phyloP scores from a whole-genome alignment of 2,329 filamentous ascomycete genomes.

The Microsporum ferrugineum region DNA sequence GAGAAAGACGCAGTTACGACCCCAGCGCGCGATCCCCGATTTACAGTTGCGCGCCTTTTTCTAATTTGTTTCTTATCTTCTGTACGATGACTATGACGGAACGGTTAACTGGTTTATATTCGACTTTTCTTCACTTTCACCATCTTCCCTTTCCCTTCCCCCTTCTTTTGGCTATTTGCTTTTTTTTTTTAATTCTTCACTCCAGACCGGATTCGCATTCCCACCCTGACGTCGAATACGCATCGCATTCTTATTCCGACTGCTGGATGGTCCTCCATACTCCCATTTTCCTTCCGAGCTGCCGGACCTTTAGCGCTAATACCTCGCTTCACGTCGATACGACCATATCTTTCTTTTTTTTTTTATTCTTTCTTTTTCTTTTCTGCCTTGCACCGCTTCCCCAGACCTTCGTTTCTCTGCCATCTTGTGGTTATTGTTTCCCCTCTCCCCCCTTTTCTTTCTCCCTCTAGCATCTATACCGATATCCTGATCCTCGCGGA shows the following conservation, averaged over 20 bases:
- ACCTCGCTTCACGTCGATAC: background rate
- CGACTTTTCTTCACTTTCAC: background rate
- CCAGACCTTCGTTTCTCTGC: background rate
- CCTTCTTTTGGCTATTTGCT: constrained; percentile 3
- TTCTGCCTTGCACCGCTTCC: background rate
- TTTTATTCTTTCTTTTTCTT: background rate
- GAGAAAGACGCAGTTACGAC: constrained; percentile 4
- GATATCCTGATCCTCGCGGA: background rate
- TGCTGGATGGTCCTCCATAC: constrained; percentile 16
- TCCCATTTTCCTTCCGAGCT: background rate
- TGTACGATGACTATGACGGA: constrained; percentile 13
- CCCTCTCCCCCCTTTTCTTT: background rate
- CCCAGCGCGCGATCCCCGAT: background rate
- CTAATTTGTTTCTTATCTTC: background rate
- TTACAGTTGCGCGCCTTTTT: background rate
- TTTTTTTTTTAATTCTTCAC: background rate
- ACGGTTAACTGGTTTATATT: constrained; percentile 8
- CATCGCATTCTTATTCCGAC: constrained; percentile 9
- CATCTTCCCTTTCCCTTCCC: background rate
- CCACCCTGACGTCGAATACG: background rate
- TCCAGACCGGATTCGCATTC: background rate
- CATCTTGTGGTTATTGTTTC: background rate
- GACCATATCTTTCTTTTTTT: background rate
- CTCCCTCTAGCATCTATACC: background rate
- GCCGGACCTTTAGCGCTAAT: constrained; percentile 7